phyloP scores from a whole-genome alignment of 2,329 filamentous ascomycete species.

The Cordyceps cicadae region DNA sequence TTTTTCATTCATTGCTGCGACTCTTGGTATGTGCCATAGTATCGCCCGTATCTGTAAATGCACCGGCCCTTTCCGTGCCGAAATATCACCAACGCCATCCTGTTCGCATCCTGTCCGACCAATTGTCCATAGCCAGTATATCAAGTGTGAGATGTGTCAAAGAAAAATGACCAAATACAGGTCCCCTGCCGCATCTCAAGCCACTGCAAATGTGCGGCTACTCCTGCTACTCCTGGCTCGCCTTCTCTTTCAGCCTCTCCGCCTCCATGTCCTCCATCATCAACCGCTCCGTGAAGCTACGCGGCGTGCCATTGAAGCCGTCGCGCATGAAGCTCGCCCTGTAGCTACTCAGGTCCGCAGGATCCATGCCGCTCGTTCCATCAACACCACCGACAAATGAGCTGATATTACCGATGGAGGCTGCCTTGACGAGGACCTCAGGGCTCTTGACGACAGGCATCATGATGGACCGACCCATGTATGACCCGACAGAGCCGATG shows the following conservation, averaged over 20 bases:
- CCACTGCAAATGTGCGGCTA: neutral
- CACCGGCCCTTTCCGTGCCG: neutral
- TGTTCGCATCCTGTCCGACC: neutral
- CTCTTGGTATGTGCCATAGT: neutral
- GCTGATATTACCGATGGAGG: constrained; percentile 38
- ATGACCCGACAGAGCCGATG: constrained; percentile 42
- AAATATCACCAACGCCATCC: neutral
- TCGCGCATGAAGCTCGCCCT: constrained; percentile 31
- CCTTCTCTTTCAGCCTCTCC: constrained; percentile 13
- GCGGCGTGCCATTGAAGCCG: constrained; percentile 35
- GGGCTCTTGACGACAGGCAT: constrained; percentile 44
- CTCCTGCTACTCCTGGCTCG: neutral
- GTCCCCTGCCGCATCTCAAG: neutral
- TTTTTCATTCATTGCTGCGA: neutral
- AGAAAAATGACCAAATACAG: neutral
- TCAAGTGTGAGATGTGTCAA: neutral
- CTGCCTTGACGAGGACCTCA: constrained; percentile 40
- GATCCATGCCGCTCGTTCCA: constrained; percentile 41
- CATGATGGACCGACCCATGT: constrained; percentile 43
- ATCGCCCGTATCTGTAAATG: neutral
- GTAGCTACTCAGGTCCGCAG: constrained; percentile 36
- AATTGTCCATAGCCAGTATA: neutral
- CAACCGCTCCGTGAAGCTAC: constrained; percentile 40
- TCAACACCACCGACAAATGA: constrained; percentile 47
- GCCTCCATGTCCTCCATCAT: constrained; percentile 39